Evolutionary conservation across 2,329 filamentous ascomycete genomes (phyloP), one percentile per base, ranked within the genome.

Genomic region (Tolypocladium amazonense): DNA sequence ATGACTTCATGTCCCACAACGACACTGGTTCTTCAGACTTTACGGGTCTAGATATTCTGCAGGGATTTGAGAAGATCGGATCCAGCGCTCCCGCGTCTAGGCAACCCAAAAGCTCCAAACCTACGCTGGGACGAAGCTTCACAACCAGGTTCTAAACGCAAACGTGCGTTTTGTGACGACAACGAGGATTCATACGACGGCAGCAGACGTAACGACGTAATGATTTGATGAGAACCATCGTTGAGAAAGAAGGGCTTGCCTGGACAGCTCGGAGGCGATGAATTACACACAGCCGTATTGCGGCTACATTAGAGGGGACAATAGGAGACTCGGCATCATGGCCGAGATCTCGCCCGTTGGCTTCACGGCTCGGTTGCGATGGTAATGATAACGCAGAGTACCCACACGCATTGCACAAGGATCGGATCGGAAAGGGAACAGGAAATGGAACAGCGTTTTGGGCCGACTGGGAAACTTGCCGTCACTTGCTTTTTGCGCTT

Each of bases 51-150:
- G 88, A 92, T 66, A 87, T 92, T 64, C 80, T 89, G 54, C 86
- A 89, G 68, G 88, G 88, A 12, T 92, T 91, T 67, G 84, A 88
- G 69, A 88, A 87, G 75, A 91, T 92, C 69, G 88, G 88, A 55
- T 75, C 77, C 54, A 76, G 69, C 63, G 68, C 69, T 37, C 70
- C 75, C 62, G 52, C 67, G 60, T 59, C 69, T 61, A 72, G 71
- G 62, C 69, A 66, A 47, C 62, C 68, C 39, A 67, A 67, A 60
- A 63, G 59, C 59, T 66, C 59, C 55, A 72, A 72, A 50, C 70
- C 69, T 23, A 58, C 63, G 7, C 56, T 72, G 15, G 66, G 67
- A 41, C 68, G 71, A 64, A 72, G 70, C 63, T 72, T 66, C 52
- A 67, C 71, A 23, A 72, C 69, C 35, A 62, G 64, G 56, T 73